Evolutionary conservation across 768 basidiomycete genomes (phyloP).

Genomic region (Lentinus tigrinus): DNA sequence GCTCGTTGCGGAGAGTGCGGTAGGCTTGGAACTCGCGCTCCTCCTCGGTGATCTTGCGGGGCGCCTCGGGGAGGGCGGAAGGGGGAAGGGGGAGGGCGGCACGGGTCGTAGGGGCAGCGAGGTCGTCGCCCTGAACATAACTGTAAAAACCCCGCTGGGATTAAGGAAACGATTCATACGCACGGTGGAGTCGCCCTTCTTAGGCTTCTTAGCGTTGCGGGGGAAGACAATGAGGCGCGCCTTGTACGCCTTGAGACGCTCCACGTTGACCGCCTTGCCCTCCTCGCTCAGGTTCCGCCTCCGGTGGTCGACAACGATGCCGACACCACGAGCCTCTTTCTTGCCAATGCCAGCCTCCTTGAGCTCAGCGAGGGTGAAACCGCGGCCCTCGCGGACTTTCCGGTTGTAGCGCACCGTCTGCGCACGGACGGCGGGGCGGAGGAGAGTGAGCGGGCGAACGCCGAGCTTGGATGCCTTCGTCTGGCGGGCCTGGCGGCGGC

Average conservation of each 20-base stretch:
- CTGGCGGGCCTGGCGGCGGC: conserved; percentile 89
- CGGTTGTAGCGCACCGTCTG: conserved; percentile 98
- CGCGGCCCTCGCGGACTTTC: conserved; percentile 94
- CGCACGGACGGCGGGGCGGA: conserved; percentile 95
- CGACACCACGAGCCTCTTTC: conserved; percentile 91
- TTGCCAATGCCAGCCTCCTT: conserved; percentile 93
- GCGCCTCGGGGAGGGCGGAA: conserved; percentile 69
- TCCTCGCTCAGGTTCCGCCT: conserved; percentile 96
- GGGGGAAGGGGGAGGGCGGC: conserved; percentile 64
- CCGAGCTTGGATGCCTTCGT: conserved; percentile 88
- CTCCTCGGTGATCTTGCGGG: conserved; percentile 89
- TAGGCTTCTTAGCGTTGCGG: conserved; percentile 90
- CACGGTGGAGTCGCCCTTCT: conserved; percentile 92
- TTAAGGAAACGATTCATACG: conserved; percentile 31
- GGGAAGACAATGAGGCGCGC: conserved; percentile 93
- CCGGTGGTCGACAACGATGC: conserved; percentile 96
- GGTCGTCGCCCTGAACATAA: conserved; percentile 71
- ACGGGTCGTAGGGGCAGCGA: conserved; percentile 75
- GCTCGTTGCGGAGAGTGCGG: conserved; percentile 81
- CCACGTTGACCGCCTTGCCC: conserved; percentile 93
- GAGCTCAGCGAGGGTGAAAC: conserved; percentile 92
- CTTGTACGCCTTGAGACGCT: conserved; percentile 93
- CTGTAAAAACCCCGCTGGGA: conserved; percentile 8
- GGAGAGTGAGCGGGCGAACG: conserved; percentile 85
- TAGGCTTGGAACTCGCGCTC: conserved; percentile 90